phyloP scores from a whole-genome alignment of 1,284 basidiomycete genomes.

The Athelia sp. region DNA sequence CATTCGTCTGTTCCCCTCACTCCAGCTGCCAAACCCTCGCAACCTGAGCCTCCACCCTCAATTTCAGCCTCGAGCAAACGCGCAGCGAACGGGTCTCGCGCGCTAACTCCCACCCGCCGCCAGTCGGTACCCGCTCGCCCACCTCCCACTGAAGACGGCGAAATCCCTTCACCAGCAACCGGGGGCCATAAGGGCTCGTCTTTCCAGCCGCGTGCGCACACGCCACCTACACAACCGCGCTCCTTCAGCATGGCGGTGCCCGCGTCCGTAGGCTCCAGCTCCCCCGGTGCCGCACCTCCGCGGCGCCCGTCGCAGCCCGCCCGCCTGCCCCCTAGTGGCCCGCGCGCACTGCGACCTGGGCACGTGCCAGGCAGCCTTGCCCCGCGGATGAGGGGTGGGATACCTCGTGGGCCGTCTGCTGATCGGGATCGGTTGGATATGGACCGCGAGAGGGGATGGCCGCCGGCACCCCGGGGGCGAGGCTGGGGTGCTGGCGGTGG shows the following conservation, averaged over 20 bases:
- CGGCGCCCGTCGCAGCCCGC: slow-evolving; percentile 21
- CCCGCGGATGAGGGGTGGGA: slow-evolving; percentile 17
- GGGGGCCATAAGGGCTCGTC: slow-evolving; percentile 25
- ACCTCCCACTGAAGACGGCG: slow-evolving; percentile 48
- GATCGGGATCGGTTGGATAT: slow-evolving; percentile 35
- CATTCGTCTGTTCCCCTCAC: neutral
- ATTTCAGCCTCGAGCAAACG: neutral
- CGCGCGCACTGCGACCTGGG: slow-evolving; percentile 42
- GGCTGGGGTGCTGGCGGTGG: slow-evolving; percentile 6
- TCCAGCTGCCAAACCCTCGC: no score
- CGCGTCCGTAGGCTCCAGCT: slow-evolving; percentile 15
- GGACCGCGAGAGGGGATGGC: slow-evolving; percentile 31
- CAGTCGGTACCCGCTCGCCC: slow-evolving; percentile 15
- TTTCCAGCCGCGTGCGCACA: slow-evolving; percentile 30
- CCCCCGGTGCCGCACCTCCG: slow-evolving; percentile 17
- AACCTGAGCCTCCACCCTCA: neutral
- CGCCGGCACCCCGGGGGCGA: slow-evolving; percentile 11
- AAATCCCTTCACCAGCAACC: slow-evolving; percentile 31
- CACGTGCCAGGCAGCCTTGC: slow-evolving; percentile 12
- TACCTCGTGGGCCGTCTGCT: slow-evolving; percentile 39
- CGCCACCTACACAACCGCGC: slow-evolving; percentile 43
- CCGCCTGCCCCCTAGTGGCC: slow-evolving; percentile 44
- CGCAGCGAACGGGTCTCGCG: slow-evolving; percentile 3
- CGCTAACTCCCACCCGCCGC: slow-evolving; percentile 7
- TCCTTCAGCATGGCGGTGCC: slow-evolving; percentile 29